Conservation (phyloP, 2,329 filamentous ascomycete genomes). For the Sclerotinia subarctica region DNA sequence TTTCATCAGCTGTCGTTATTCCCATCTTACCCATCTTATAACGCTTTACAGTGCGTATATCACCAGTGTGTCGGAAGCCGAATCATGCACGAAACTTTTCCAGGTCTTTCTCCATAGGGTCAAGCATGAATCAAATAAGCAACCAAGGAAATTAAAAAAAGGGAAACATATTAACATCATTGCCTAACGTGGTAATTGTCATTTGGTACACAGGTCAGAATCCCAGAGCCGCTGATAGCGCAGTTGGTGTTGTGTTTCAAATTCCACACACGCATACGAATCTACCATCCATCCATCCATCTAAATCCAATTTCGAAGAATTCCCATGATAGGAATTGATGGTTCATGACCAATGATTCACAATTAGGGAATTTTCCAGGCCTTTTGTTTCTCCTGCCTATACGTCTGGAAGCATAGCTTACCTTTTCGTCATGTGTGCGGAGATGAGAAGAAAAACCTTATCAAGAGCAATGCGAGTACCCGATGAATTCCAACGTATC, state of each 20-base stretch:
- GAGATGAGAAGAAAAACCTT: not conserved
- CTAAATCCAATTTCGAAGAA: not conserved
- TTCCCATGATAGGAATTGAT: not conserved
- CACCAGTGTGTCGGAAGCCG: not conserved
- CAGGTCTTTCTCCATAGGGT: not conserved
- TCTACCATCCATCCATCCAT: not conserved
- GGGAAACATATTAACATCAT: not conserved
- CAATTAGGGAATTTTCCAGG: not conserved
- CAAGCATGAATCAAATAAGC: not conserved
- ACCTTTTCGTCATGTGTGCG: not conserved
- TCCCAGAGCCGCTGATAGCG: not conserved
- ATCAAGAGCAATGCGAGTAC: not conserved
- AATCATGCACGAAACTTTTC: not conserved
- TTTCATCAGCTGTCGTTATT: not conserved
- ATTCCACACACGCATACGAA: not conserved
- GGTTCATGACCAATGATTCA: slow-evolving; percentile 1
- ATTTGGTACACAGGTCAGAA: not conserved
- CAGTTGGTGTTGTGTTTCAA: slow-evolving; percentile 6
- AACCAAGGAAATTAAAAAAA: not conserved
- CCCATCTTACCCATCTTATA: not conserved
- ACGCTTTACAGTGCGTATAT: not conserved
- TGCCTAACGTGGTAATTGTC: not conserved
- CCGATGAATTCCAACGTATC: not conserved
- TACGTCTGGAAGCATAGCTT: not conserved
- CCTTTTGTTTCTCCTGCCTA: not conserved